Evolutionary conservation across 1,284 basidiomycete species (phyloP).

Genomic region (Porogramme epimiltina): DNA sequence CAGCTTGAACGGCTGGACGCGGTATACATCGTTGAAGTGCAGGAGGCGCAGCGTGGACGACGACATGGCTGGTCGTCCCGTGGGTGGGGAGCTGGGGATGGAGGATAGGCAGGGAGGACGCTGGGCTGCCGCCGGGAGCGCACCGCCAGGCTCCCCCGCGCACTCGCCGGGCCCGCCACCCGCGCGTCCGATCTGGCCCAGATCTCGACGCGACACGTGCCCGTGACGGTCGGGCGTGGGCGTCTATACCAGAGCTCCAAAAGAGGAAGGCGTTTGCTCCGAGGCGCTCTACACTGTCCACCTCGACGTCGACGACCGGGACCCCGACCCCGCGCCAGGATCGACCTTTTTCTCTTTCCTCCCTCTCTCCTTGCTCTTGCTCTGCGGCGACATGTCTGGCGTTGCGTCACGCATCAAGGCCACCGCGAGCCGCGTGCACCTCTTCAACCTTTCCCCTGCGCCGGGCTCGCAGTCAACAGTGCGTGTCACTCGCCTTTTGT

Average conservation of each 20-base stretch:
- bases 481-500: constrained; percentile 21
- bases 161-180: too few relatives aligned
- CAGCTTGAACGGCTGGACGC: constrained; percentile 71
- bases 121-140: too few relatives aligned
- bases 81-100: too few relatives aligned
- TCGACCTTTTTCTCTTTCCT: background rate
- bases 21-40: constrained; percentile 81
- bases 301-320: constrained; percentile 7
- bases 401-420: constrained; percentile 22
- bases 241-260: too few relatives aligned
- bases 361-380: background rate
- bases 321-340: background rate
- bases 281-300: constrained; percentile 5
- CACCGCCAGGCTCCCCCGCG: too few relatives aligned
- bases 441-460: constrained; percentile 59
- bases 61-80: too few relatives aligned
- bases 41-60: constrained; percentile 38
- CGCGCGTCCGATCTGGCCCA: background rate
- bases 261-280: constrained; percentile 2
- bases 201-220: background rate
- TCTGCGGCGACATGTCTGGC: constrained; percentile 10
- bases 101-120: too few relatives aligned
- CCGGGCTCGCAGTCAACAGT: constrained; percentile 66
- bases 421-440: constrained; percentile 23
- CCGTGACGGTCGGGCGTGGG: too few relatives aligned